Evolutionary conservation across 345 rosid species (phyloP), one percentile per base, ranked within the genome.

Genomic region (Dipteronia dyeriana): DNA sequence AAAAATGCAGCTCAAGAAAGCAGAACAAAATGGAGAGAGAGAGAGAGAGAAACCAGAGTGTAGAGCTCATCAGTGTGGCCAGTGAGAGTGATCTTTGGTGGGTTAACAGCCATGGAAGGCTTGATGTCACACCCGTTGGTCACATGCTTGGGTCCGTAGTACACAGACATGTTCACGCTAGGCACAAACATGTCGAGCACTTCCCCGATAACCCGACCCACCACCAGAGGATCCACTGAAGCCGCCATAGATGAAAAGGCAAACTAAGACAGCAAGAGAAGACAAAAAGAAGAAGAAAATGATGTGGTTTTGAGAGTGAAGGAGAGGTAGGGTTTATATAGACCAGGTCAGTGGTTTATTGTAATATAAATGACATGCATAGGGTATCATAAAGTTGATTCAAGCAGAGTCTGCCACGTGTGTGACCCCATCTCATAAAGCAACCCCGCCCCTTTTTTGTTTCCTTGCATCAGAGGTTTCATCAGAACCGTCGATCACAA

Each of bases 121-220:
- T 94, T 94, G 78, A 94, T 81, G 71, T 94, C 94, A 31, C 98
- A 91, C 41, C 97, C 96, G 77, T 90, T 92, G 22, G 87, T 86
- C 78, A 94, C 89, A 73, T 94, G 97, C 81, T 90, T 94, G 12
- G 94, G 69, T 9, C 93, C 91, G 41, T 81, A 94, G 86, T 85
- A 79, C 57, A 88, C 92, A 51, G 88, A 86, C 93, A 91, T 88
- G 74, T 20, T 80, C 49, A 87, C 88, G 12, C 79, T 75, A 1
- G 98, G 98, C 20, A 90, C 85, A 73, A 94, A 94, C 96, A 91
- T 88, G 81, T 92, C 97, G 68, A 94, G 79, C 9, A 94, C 97
- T 70, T 94, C 98, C 1, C 97, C 98, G 17, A 94, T 92, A 47
- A 94, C 93, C 12, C 97, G 87, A 29, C 97, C 97, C 8, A 94